These are phyloP conservation scores for Lignosus rhinocerotis DNA, from an alignment of 1,284 basidiomycete species.

Conservation along the genomic window DNA sequence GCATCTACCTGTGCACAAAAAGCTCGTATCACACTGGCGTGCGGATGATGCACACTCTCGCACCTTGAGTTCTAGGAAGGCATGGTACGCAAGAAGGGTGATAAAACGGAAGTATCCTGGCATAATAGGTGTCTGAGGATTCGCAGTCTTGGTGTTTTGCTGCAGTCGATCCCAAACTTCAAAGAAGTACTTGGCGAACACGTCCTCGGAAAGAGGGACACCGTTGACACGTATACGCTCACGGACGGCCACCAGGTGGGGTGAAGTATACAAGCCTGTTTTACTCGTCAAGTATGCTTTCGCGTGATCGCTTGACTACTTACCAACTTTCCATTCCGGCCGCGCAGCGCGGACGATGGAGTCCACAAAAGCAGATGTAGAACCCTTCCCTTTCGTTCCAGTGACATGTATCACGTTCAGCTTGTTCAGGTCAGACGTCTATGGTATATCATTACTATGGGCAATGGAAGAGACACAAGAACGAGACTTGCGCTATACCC, in stretches of 20 bases:
- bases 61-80: conserved; percentile 79
- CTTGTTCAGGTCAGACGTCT: conserved; percentile 83
- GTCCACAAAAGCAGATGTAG: conserved; percentile 91
- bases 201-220: conserved; percentile 81
- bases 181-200: conserved; percentile 93
- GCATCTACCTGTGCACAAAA: conserved; percentile 64
- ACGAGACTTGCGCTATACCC: conserved; percentile 74
- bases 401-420: conserved; percentile 97
- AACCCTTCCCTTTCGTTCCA: conserved; percentile 99
- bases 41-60: background rate
- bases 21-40: background rate
- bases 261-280: conserved; percentile 91
- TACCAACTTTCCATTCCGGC: conserved; percentile 76
- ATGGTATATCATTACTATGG: conserved; percentile 18
- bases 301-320: background rate
- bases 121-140: conserved; percentile 63
- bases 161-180: conserved; percentile 93
- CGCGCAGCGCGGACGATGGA: conserved; percentile 66
- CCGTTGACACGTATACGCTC: conserved; percentile 97
- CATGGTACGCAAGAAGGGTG: conserved; percentile 91
- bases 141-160: conserved; percentile 60
- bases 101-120: conserved; percentile 96
- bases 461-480: conserved; percentile 6
- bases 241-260: conserved; percentile 93
- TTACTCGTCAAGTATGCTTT: background rate